Base-by-base conservation (phyloP, 1,284 basidiomycete genomes). In the Meripilus lineatus region DNA sequence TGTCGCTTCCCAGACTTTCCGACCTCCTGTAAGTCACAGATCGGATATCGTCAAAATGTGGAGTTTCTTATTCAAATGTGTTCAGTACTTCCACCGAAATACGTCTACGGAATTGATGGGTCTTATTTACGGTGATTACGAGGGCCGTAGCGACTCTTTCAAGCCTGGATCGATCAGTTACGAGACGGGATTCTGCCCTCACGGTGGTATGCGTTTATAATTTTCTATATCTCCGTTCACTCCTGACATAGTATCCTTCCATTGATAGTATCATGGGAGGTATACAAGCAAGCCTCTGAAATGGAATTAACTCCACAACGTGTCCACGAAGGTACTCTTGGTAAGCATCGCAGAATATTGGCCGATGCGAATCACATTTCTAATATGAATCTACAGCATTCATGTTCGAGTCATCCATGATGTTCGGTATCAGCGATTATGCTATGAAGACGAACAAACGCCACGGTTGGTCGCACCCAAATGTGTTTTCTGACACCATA, bases 31-130 rank as follows among this genome's bases (percentile, higher is more conserved):
- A 30, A 32, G 56, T 59, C 15, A 36, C n/a, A 1, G 17, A 10
- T 25, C 17, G 30, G 17, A 42, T 24, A 34, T 26, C 14, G 2
- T 10, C 28, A 30, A 30, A 7, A 8, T n/a, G 28, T n/a, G 8
- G 7, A 17, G 17, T 26, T 23, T 30, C n/a, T 30, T 30, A 8
- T 30, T n/a, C 10, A 30, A 30, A 30, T 30, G 28, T 30, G 8
- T 10, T 30, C 21, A 77, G 74, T 84, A 79, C 57, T 81, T 79
- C 58, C 81, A 84, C 62, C 69, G 81, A 23, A 85, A 85, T 57
- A 68, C 72, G 8, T 64, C 74, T 1, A 75, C 73, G 1, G 81
- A 84, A 58, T 75, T 83, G 50, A 75, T 82, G 71, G 79, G 77
- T 4, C 60, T 80, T 26, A 61, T 81, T 28, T 78, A 77, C 50